These are phyloP conservation scores for Blastobotrys aristatus DNA, from an alignment of 1,139 yeast genomes.

Conservation along the genomic window DNA sequence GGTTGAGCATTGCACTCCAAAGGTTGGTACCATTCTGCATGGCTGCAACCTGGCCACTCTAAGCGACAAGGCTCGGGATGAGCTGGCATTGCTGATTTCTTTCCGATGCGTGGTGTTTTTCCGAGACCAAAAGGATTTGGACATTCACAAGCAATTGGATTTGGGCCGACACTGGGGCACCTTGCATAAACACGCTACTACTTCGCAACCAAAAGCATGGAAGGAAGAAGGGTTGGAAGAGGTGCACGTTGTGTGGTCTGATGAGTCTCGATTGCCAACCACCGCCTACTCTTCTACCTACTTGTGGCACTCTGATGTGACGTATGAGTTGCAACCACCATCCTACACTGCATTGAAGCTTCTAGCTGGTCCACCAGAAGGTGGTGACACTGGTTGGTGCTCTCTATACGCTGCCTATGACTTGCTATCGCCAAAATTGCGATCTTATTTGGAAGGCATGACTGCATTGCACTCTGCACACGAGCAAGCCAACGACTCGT, in stretches of 20 bases:
- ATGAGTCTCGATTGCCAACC: conserved; percentile 29
- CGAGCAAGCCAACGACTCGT: conserved; percentile 59
- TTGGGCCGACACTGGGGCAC: conserved; percentile 63
- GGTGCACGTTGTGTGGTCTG: conserved; percentile 52
- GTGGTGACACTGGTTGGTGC: conserved; percentile 72
- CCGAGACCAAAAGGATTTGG: conserved; percentile 53
- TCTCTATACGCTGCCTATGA: conserved; percentile 62
- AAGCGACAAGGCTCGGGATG: conserved; percentile 51
- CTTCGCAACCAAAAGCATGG: conserved; percentile 56
- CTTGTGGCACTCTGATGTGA: conserved; percentile 63
- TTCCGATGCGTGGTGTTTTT: conserved; percentile 65
- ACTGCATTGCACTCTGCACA: conserved; percentile 61
- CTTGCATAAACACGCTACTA: conserved; percentile 68
- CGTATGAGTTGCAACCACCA: conserved; percentile 69
- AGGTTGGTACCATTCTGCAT: conserved; percentile 56
- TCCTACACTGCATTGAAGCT: conserved; percentile 58
- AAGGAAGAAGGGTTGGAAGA: conserved; percentile 43
- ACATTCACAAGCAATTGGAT: conserved; percentile 48
- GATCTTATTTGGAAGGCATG: conserved; percentile 50
- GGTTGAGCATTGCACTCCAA: conserved; percentile 48
- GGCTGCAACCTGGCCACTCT: conserved; percentile 57
- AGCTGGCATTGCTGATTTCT: conserved; percentile 58
- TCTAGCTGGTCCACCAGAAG: conserved; percentile 57
- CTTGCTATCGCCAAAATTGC: conserved; percentile 57
- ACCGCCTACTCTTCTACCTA: conserved; percentile 29